Conservation (phyloP, 2,329 filamentous ascomycete species). For the Colletotrichum sp. region DNA sequence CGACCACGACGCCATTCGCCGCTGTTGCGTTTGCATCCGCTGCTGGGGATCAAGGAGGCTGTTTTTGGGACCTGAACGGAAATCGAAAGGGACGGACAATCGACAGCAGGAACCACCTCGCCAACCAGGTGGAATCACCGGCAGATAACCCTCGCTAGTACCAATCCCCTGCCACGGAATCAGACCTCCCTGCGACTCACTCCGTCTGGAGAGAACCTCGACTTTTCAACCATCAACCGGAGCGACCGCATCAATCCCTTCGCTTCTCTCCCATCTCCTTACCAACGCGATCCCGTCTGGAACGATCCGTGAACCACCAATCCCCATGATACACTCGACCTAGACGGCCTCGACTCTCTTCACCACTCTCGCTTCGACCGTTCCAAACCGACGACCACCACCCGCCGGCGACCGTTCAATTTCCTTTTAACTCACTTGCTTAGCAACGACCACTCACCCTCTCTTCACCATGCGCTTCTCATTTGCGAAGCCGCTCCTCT, state of each 20-base stretch:
- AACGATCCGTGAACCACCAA: slow-evolving; percentile 6
- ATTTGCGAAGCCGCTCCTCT: slow-evolving; percentile 47
- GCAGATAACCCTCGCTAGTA: slow-evolving; percentile 20
- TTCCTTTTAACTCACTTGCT: not conserved
- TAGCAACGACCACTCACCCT: slow-evolving; percentile 1
- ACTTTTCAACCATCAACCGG: not conserved
- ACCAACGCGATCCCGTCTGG: slow-evolving; percentile 4
- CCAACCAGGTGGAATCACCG: not conserved
- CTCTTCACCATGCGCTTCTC: slow-evolving; percentile 51
- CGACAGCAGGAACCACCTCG: not conserved
- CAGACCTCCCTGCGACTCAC: not conserved
- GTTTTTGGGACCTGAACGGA: not conserved
- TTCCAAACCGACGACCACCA: not conserved
- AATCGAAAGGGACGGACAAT: not conserved
- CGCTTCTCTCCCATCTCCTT: not conserved
- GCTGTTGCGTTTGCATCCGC: not conserved
- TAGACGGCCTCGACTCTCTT: slow-evolving; percentile 5
- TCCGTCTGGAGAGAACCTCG: not conserved
- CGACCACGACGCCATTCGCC: not conserved
- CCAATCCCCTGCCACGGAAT: slow-evolving; percentile 12
- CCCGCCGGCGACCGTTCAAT: not conserved
- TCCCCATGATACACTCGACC: slow-evolving; percentile 8
- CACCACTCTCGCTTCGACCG: not conserved
- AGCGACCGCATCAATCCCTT: not conserved
- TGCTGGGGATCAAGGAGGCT: not conserved